Base-by-base conservation (phyloP, 345 rosid genomes). In the Citrus reticulata region DNA sequence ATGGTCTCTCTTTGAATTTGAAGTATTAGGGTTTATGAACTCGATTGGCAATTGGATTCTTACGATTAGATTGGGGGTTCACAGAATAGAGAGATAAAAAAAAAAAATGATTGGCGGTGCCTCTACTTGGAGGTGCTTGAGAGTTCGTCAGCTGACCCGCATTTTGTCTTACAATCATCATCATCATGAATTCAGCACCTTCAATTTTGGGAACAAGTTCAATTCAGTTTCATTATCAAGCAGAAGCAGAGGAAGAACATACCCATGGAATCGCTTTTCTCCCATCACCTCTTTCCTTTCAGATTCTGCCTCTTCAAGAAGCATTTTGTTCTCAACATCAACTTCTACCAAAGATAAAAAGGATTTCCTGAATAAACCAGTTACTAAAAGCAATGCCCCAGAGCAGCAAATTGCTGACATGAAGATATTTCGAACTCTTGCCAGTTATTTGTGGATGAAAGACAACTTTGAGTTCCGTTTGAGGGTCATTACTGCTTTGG, bases 391-490 rank as follows among this genome's bases (percentile, higher is more conserved):
- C 51, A 57, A 24, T 49, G n/a, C 34, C 39, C 54, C n/a, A 20
- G 35, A 35, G 55, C 25, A 82, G 3, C 84, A 79, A 30, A 81
- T 85, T 55, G 86, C 95, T 19, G 93, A 93, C 81, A 77, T 85
- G 91, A 91, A 93, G 80, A 96, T 96, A 66, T 87, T 96, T 49
- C 90, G 88, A 55, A 90, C 92, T 25, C 95, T 96, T 46, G 93
- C 93, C 0, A 83, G 93, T 64, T 94, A 91, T 74, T 79, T 94
- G 82, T 94, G 98, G 99, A 91, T 93, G 94, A 91, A 85, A 82
- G 98, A 91, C 68, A 96, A 93, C 69, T 76, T 82, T 4, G 99
- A 96, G 64, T 94, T 94, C 78, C 97, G 98, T 2, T 78, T 88
- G 34, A 86, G 98, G 85, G 99, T 96, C 46, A 58, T 94, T 51